phyloP scores from a whole-genome alignment of 1,284 basidiomycete species.

The Cryptococcus floricola region DNA sequence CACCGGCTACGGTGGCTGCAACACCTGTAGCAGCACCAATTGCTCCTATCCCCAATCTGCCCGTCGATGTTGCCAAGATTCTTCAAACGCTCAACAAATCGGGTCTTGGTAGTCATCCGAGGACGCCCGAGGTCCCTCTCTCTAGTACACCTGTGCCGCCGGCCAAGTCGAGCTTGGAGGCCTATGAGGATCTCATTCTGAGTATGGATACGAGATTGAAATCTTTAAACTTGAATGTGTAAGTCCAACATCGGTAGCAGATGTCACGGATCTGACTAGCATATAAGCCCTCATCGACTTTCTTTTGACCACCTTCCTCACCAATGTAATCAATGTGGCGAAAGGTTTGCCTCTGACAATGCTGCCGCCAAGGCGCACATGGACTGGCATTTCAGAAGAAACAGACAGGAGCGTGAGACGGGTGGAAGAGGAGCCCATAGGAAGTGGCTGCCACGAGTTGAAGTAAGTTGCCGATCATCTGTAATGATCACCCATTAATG shows the following conservation, averaged over 20 bases:
- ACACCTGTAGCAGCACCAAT: conserved; percentile 4
- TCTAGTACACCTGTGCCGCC: conserved; percentile 8
- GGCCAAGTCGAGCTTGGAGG: conserved; percentile 53
- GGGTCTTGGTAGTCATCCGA: conserved; percentile 52
- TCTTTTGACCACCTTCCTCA: conserved; percentile 70
- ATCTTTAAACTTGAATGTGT: conserved; percentile 70
- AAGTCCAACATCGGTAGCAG: conserved; percentile 29
- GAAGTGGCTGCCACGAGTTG: conserved; percentile 80
- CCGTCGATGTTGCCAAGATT: conserved; percentile 39
- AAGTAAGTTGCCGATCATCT: conserved; percentile 59
- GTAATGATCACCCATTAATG: background rate
- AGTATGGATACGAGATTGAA: conserved; percentile 65
- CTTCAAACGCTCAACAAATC: conserved; percentile 38
- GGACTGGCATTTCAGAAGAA: conserved; percentile 96
- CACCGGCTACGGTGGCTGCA: conserved; percentile 13
- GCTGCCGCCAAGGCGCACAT: conserved; percentile 80
- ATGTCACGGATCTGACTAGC: conserved; percentile 3
- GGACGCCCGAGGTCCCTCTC: conserved; percentile 51
- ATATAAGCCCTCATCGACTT: conserved; percentile 61
- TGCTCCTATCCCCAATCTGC: conserved; percentile 19
- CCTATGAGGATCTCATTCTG: conserved; percentile 70
- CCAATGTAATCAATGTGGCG: conserved; percentile 91
- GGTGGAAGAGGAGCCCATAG: conserved; percentile 82
- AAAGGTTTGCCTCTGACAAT: conserved; percentile 71
- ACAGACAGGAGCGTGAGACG: conserved; percentile 80